These are phyloP conservation scores for Malus sieversii DNA, from an alignment of 306 rosid species.

Conservation along the genomic window DNA sequence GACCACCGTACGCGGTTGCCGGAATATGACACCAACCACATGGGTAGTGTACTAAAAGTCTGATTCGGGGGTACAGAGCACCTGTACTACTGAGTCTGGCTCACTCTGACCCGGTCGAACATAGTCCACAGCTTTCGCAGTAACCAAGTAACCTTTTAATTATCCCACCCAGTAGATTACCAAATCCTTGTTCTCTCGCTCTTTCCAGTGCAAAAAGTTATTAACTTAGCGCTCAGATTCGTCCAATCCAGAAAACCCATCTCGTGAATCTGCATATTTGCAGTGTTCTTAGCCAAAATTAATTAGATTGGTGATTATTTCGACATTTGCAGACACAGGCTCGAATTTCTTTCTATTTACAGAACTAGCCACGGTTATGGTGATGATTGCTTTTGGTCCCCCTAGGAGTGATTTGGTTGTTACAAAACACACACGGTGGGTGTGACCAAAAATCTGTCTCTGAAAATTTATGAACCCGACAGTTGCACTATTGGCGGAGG, in stretches of 20 bases:
- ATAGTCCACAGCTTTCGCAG: constrained; percentile 58
- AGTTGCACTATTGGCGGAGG: neutral
- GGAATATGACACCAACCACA: constrained; percentile 5
- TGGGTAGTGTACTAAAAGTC: neutral
- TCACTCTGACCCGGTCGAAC: constrained; percentile 18
- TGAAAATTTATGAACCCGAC: neutral
- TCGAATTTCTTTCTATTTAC: neutral
- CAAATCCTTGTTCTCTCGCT: constrained; percentile 9
- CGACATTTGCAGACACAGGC: neutral
- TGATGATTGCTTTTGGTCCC: neutral
- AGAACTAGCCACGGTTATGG: neutral
- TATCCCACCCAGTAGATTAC: neutral
- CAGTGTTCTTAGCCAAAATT: neutral
- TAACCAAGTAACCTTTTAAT: constrained; percentile 21
- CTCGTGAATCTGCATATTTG: neutral
- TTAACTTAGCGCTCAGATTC: neutral
- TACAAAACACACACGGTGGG: neutral
- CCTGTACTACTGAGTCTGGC: constrained; percentile 20
- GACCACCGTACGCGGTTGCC: constrained; percentile 22
- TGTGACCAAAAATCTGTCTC: neutral
- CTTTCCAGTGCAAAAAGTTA: constrained; percentile 18
- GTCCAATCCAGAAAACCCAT: neutral
- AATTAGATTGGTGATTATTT: neutral
- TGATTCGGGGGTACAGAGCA: constrained; percentile 22
- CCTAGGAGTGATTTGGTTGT: neutral